Evolutionary conservation across 164 flowering plant genomes (phyloP).

Genomic region (Santalum album): DNA sequence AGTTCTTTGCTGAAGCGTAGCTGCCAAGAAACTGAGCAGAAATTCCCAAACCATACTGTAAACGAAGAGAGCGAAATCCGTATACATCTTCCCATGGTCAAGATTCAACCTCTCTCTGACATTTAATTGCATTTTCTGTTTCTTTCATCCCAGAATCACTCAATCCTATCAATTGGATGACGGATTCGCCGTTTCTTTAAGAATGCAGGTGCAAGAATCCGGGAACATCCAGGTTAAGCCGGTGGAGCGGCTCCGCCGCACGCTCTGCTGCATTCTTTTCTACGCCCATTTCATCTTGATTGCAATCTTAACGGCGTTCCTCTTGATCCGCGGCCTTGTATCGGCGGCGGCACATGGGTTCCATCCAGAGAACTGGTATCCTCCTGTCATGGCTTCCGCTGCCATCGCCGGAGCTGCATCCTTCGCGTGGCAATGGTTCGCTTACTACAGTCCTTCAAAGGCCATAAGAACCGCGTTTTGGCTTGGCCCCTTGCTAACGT

Average conservation of each 20-base stretch:
- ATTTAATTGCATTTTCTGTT: background rate
- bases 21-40: background rate
- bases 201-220: constrained; percentile 19
- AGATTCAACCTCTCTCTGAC: background rate
- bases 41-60: background rate
- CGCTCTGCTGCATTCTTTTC: constrained; percentile 25
- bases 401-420: constrained; percentile 23
- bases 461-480: constrained; percentile 39
- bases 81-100: background rate
- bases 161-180: constrained; percentile 7
- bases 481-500: constrained; percentile 42
- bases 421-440: constrained; percentile 28
- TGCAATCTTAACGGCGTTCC: constrained; percentile 21
- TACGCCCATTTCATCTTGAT: constrained; percentile 28
- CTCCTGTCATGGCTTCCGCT: constrained; percentile 33
- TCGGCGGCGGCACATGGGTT: constrained; percentile 16
- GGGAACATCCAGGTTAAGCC: background rate
- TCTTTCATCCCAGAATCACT: background rate
- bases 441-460: constrained; percentile 19
- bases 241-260: constrained; percentile 10
- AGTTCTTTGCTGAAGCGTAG: constrained; percentile 1
- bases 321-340: constrained; percentile 28
- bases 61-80: background rate
- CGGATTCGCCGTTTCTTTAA: background rate
- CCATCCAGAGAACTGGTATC: constrained; percentile 38